Conservation (phyloP, 1,139 yeast species). For the Suhomyces bolitotheri region DNA sequence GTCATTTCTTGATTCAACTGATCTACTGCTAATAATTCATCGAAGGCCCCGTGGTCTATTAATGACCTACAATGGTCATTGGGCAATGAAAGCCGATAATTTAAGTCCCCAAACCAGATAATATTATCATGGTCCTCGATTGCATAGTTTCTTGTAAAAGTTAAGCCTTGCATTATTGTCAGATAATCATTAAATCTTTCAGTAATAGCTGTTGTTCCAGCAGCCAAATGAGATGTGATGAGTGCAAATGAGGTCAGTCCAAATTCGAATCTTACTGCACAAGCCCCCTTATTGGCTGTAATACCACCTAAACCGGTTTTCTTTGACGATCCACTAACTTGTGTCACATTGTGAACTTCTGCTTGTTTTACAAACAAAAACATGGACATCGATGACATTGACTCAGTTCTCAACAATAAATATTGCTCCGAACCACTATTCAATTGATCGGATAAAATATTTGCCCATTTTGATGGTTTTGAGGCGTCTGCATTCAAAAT, state of each 20-base stretch:
- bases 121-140: constrained; percentile 83
- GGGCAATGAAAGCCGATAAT: constrained; percentile 74
- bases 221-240: constrained; percentile 92
- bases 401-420: constrained; percentile 43
- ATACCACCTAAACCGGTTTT: constrained; percentile 92
- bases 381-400: constrained; percentile 46
- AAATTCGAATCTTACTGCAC: constrained; percentile 76
- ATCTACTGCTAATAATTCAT: constrained; percentile 66
- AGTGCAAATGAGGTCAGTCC: constrained; percentile 80
- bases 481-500: constrained; percentile 69
- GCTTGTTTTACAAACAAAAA: constrained; percentile 64
- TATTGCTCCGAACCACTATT: constrained; percentile 43
- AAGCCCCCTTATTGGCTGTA: constrained; percentile 90
- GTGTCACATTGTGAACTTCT: constrained; percentile 63
- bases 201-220: constrained; percentile 79
- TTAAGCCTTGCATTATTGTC: constrained; percentile 73
- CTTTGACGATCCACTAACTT: constrained; percentile 76
- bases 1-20: constrained; percentile 81
- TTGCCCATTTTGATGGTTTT: constrained; percentile 65
- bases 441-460: constrained; percentile 54
- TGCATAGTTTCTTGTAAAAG: constrained; percentile 69
- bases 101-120: constrained; percentile 95
- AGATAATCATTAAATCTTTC: constrained; percentile 89
- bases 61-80: constrained; percentile 72
- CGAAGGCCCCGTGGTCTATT: constrained; percentile 46